phyloP scores from a whole-genome alignment of 192 early-diverging fungal genomes.

The Coemansia sp. region DNA sequence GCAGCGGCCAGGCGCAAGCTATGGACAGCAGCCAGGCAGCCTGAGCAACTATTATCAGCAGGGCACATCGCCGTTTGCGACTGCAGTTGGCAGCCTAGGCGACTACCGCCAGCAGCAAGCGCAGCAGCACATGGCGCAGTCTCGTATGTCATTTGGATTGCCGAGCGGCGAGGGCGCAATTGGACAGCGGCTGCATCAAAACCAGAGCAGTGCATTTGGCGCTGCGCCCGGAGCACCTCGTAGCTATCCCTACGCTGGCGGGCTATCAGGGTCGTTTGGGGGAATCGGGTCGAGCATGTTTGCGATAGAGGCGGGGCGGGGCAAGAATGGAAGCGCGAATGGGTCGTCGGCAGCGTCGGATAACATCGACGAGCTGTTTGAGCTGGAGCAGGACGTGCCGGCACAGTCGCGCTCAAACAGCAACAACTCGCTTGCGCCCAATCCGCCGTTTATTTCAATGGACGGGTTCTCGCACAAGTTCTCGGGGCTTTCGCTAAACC shows the following conservation, averaged over 20 bases:
- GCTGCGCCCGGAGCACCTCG: conserved; percentile 1
- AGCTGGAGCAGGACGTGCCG: conserved; percentile 44
- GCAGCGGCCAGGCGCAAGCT: conserved; percentile 9
- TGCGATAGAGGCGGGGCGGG: conserved; percentile 1
- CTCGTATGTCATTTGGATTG: conserved; percentile 6
- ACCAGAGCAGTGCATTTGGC: conserved; percentile 1
- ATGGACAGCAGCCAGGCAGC: conserved; percentile 18
- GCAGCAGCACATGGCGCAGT: conserved; percentile 4
- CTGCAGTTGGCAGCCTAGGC: conserved; percentile 20
- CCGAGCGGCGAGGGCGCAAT: conserved; percentile 31
- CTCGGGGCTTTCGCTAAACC: conserved; percentile 31
- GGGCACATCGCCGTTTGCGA: conserved; percentile 25
- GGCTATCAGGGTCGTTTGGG: conserved; percentile 16
- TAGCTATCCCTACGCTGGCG: conserved; percentile 12
- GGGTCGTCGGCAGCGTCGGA: conserved; percentile 46
- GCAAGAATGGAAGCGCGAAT: conserved; percentile 19
- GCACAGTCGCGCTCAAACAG: conserved; percentile 1
- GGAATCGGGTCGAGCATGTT: conserved; percentile 18
- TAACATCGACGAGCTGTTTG: conserved; percentile 47
- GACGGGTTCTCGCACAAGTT: conserved; percentile 43
- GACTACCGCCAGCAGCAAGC: conserved; percentile 12
- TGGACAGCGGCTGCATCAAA: conserved; percentile 23
- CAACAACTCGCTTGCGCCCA: conserved; percentile 22
- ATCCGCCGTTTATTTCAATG: conserved; percentile 42
- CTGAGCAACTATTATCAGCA: conserved; percentile 12